These are phyloP conservation scores for Lavandula angustifolia DNA, from an alignment of 257 asterid genomes.

Conservation along the genomic window DNA sequence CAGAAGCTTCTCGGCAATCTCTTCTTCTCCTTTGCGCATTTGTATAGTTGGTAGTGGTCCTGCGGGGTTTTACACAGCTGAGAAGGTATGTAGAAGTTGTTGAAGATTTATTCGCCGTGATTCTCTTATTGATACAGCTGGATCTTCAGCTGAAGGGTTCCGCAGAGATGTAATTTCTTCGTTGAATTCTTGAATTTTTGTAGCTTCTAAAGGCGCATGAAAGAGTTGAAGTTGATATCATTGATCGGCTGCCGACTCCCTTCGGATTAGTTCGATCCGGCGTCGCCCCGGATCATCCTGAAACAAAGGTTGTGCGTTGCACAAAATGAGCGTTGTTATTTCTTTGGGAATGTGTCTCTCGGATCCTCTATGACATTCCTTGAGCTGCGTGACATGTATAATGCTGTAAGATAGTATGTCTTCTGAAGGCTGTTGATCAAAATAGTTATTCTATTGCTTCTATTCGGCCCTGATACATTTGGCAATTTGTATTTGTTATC, in stretches of 20 bases:
- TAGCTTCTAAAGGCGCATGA: constrained; percentile 78
- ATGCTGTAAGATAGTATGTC: constrained; percentile 57
- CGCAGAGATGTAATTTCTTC: constrained; percentile 13
- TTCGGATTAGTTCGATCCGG: constrained; percentile 95
- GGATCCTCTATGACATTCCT: constrained; percentile 73
- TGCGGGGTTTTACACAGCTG: constrained; percentile 91
- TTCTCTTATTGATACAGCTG: background rate
- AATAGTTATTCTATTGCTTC: constrained; percentile 1
- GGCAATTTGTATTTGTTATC: constrained; percentile 8
- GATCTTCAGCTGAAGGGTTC: constrained; percentile 8
- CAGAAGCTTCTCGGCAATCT: constrained; percentile 49
- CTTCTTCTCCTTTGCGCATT: constrained; percentile 57
- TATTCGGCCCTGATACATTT: constrained; percentile 15
- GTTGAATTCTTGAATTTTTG: constrained; percentile 8
- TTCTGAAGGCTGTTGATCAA: constrained; percentile 19
- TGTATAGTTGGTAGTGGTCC: constrained; percentile 96
- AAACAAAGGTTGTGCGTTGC: constrained; percentile 87
- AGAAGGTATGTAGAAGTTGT: constrained; percentile 53
- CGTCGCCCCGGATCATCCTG: constrained; percentile 98
- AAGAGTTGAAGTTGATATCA: constrained; percentile 74
- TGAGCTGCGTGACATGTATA: constrained; percentile 78
- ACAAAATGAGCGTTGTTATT: constrained; percentile 70
- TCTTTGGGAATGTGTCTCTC: constrained; percentile 80
- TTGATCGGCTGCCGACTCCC: constrained; percentile 92
- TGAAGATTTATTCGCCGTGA: background rate